Percentiles rank a stretch among this genome's conserved stretches.
phyloP scores from a whole-genome alignment of 495 filamentous ascomycete genomes.

The Talaromyces proteolyticus region DNA sequence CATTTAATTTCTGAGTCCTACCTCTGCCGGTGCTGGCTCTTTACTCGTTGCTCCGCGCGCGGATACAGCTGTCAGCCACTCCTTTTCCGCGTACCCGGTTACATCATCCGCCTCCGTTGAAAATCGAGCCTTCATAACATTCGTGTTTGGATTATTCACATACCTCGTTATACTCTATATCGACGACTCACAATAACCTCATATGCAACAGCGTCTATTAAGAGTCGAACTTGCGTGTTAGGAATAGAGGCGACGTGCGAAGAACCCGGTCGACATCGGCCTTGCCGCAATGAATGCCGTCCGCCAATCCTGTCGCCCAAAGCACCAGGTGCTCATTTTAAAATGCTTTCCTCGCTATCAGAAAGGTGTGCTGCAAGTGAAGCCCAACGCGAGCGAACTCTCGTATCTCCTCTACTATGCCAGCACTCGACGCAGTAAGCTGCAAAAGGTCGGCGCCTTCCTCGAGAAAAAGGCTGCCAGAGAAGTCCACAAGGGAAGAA shows the following conservation, averaged over 20 bases:
- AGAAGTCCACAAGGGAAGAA: constrained; percentile 75
- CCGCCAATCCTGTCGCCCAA: constrained; percentile 67
- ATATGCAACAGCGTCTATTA: neutral
- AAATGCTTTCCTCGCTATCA: constrained; percentile 91
- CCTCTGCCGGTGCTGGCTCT: neutral
- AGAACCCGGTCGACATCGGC: neutral
- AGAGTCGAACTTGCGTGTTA: neutral
- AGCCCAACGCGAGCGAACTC: constrained; percentile 89
- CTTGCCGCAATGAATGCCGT: constrained; percentile 47
- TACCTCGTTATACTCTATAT: neutral
- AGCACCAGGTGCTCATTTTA: constrained; percentile 86
- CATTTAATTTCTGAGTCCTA: neutral
- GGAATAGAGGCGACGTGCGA: neutral
- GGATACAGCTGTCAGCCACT: neutral
- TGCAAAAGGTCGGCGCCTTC: constrained; percentile 88
- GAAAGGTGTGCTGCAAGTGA: constrained; percentile 83
- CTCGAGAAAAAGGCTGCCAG: constrained; percentile 83
- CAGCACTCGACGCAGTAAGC: constrained; percentile 84
- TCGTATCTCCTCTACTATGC: constrained; percentile 95
- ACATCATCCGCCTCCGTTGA: neutral
- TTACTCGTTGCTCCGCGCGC: neutral
- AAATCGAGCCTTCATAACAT: neutral
- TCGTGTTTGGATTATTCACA: neutral
- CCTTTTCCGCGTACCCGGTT: neutral
- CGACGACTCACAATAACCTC: neutral